Base-by-base conservation (phyloP, 2,329 filamentous ascomycete genomes). In the Neoascochyta sp. region DNA sequence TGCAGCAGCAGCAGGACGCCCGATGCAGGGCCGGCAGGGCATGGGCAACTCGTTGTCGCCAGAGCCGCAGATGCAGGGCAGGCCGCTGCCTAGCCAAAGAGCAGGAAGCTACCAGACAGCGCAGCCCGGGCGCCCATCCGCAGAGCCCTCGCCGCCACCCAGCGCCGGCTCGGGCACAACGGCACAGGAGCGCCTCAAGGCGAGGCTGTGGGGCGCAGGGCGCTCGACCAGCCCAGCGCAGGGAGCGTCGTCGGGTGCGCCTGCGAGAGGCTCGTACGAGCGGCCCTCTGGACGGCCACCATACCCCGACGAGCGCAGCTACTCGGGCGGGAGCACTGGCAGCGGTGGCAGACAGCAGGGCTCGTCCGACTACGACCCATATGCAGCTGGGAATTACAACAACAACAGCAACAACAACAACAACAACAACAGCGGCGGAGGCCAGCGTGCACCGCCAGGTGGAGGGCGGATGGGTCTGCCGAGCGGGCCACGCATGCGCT, bases 131-230 rank as follows among this genome's bases (percentile, higher is more conserved):
- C 67, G 71, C 48, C 38, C 53, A 39, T 32, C 48, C 25, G 54
- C 51, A 43, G 53, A 60, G 36, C 34, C 50, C 38, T 46, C 65
- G 36, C 41, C 63, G 39, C 56, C 62, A 52, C 60, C 68, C 40
- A 59, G 56, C 43, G 51, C 49, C 23, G 62, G 55, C 27, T 63
- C 52, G 22, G 68, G 64, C 3, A 71, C 71, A 18, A 78, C 80
- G 12, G 87, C 87, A 28, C 86, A 93, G 65, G 86, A 94, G 50
- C 73, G 86, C 47, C 68, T 95, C 48, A 86, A 87, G 56, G 86
- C 88, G 51, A 71, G 86, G 40, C 66, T 95, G 24, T 87, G 87
- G 73, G 79, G 78, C n/a, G 74, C 76, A 16, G 71, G 75, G 13
- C 71, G 74, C 44, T 75, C 75, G 23, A 68, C 69, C 26, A 81